A percentile compares a stretch with the other conserved stretches of the same genome.
Evolutionary conservation across 345 rosid species (phyloP).

Genomic region (Raphanus sativus): DNA sequence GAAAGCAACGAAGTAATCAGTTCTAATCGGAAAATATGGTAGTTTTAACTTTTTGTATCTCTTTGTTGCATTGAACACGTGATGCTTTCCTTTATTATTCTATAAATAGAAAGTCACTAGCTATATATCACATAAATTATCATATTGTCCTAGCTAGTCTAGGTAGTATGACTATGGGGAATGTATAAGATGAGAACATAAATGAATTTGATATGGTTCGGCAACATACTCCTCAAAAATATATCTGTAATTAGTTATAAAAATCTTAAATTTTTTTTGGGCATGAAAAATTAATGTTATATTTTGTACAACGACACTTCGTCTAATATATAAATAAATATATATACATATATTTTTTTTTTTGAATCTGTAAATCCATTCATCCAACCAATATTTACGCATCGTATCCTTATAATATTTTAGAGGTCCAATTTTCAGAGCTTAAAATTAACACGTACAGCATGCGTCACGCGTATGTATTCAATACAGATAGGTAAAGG

Average conservation of each 20-base stretch:
- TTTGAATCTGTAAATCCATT: no score
- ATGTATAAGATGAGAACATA: neutral
- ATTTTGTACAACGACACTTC: neutral
- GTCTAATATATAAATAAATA: neutral
- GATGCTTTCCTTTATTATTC: constrained; percentile 9
- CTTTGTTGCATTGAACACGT: constrained; percentile 27
- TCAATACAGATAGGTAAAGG: neutral
- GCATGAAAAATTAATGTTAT: neutral
- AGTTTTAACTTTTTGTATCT: constrained; percentile 14
- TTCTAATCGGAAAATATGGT: constrained; percentile 21
- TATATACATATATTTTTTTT: no score
- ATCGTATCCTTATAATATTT: neutral
- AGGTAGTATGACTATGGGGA: neutral
- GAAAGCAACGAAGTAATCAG: constrained; percentile 10
- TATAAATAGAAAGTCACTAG: constrained; percentile 21
- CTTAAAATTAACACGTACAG: neutral
- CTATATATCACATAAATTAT: neutral
- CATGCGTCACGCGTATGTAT: constrained; percentile 21
- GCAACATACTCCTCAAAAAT: neutral
- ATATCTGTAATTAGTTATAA: neutral
- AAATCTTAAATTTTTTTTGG: no score
- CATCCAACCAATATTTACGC: no score
- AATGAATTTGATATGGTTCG: neutral
- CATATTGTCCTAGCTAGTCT: no score
- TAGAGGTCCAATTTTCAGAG: neutral